Evolutionary conservation across 169 alveolate genomes (phyloP).

Genomic region (Cryptosporidium meleagridis): DNA sequence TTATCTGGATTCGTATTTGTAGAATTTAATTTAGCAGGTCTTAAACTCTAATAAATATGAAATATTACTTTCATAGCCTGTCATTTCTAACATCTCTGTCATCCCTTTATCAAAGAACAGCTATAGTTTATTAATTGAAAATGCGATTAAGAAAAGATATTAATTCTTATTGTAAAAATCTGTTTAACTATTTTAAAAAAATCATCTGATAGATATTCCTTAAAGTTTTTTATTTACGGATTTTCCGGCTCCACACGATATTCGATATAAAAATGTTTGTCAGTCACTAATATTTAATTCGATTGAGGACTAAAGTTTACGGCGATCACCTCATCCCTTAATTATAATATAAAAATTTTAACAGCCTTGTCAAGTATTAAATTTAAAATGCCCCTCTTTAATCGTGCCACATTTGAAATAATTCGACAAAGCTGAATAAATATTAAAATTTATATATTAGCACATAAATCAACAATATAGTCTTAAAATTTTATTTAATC

Average conservation of each 20-base stretch:
- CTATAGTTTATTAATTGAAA: too few relatives aligned
- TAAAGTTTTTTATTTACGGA: too few relatives aligned
- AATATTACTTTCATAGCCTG: too few relatives aligned
- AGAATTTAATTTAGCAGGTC: too few relatives aligned
- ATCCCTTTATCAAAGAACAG: background rate
- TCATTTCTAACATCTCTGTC: background rate
- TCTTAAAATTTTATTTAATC: background rate
- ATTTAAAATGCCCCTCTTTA: constrained; percentile 13
- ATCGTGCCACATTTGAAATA: constrained; percentile 16
- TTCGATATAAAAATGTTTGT: too few relatives aligned
- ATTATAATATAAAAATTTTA: background rate
- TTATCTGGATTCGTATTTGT: too few relatives aligned
- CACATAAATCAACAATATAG: background rate
- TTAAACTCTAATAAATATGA: too few relatives aligned
- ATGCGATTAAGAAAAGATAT: too few relatives aligned
- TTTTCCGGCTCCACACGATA: background rate
- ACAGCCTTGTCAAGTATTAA: constrained; percentile 12
- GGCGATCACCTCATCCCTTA: background rate
- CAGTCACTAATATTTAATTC: background rate
- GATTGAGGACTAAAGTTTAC: background rate
- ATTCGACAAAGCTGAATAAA: background rate
- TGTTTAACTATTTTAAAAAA: too few relatives aligned
- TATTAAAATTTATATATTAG: background rate
- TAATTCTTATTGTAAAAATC: too few relatives aligned
- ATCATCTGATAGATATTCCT: background rate